Evolutionary conservation across 1,284 basidiomycete species (phyloP), one percentile per base, ranked within the genome.

Genomic region (Cutaneotrichosporon sp.): DNA sequence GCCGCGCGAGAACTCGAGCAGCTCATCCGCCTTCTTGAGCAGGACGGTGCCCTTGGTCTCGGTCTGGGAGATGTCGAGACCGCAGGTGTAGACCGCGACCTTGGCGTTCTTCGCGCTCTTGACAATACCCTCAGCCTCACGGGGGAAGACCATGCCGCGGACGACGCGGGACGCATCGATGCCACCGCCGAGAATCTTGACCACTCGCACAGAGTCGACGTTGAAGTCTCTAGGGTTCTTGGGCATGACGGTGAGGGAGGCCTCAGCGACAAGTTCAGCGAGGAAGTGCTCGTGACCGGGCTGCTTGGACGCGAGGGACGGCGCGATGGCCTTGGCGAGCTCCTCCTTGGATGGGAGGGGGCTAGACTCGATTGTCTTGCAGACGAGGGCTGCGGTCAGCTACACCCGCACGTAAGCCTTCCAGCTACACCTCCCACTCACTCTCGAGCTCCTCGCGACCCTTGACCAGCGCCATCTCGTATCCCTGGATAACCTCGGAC

Each of bases 21-120:
- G 88, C 74, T 99, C 94, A 54, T 96, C 86, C 5, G 93, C 91
- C 74, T 85, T 97, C 75, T 94, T 91, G 65, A 99, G 82, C 43
- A 99, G 81, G 2, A 98, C 96, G 3, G 96, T 99, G 44, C 96
- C 96, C 76, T 99, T 99, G 20, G 96, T 99, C 77, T 99, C 96
- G 20, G 96, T 97, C 76, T 98, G 96, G 14, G 90, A 82, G 54
- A 91, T 84, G 72, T 97, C 94, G 55, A 97, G 80, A 2, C 88
- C 88, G 60, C 85, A 90, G 0, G 93, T 97, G 78, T 87, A 97
- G 52, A 97, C 88, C 6, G 88, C 93, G 43, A 96, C 91, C 76
- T 96, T 94, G 47, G 84, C 88, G 63, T 84, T 85, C 53, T 77
- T 79, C 9, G 83, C 85, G 64, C 89, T 88, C 78, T 92, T 92